phyloP scores from a whole-genome alignment of 1,284 basidiomycete genomes.

The Mycosarcoma mackinlayi region DNA sequence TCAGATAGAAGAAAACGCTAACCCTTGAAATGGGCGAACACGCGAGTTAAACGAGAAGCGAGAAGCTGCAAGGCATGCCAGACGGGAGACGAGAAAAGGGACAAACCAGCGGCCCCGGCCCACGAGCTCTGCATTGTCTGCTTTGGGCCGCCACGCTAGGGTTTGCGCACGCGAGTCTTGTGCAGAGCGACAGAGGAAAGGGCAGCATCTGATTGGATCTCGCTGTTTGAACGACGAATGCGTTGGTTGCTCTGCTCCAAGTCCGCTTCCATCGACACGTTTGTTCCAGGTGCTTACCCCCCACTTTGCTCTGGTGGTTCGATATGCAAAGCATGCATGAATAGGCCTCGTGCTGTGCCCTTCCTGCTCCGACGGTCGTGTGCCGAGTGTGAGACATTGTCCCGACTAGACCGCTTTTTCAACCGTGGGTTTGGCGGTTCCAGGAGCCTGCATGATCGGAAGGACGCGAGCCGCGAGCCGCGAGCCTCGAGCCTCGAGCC shows the following conservation, averaged over 20 bases:
- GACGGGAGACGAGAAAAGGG: too few relatives aligned
- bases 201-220: not conserved
- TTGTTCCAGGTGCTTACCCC: too few relatives aligned
- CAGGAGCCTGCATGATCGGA: not conserved
- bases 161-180: slow-evolving; percentile 7
- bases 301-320: too few relatives aligned
- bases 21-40: too few relatives aligned
- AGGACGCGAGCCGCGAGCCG: too few relatives aligned
- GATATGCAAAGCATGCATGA: slow-evolving; percentile 4
- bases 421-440: slow-evolving; percentile 4
- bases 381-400: too few relatives aligned
- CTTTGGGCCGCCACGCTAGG: too few relatives aligned
- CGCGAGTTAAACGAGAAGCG: too few relatives aligned
- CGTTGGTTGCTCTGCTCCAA: not conserved
- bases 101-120: slow-evolving; percentile 6
- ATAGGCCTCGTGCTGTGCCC: not conserved
- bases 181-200: not conserved
- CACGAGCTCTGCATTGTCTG: too few relatives aligned
- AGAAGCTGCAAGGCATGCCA: too few relatives aligned
- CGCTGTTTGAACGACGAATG: not conserved
- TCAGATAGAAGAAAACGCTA: slow-evolving; percentile 19
- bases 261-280: slow-evolving; percentile 4
- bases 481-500: too few relatives aligned
- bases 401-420: not conserved
- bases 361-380: slow-evolving; percentile 12